phyloP scores from a whole-genome alignment of 441 rosid genomes.

The Manihot esculenta region DNA sequence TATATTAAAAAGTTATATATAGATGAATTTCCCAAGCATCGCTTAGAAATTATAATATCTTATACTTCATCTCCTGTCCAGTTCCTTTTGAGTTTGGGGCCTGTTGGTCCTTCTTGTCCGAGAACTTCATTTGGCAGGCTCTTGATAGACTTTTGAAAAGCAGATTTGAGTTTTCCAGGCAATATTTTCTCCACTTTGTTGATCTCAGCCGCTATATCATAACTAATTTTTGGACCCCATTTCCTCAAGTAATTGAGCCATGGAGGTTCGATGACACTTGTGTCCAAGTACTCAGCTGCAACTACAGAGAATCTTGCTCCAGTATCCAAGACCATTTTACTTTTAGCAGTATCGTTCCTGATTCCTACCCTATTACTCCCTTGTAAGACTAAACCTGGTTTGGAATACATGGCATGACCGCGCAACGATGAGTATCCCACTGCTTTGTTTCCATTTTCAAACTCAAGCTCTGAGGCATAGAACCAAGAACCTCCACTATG shows the following conservation, averaged over 20 bases:
- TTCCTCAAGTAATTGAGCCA: constrained; percentile 68
- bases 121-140: constrained; percentile 60
- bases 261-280: constrained; percentile 42
- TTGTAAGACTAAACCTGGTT: constrained; percentile 63
- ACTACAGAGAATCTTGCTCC: constrained; percentile 40
- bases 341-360: constrained; percentile 61
- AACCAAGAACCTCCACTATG: constrained; percentile 73
- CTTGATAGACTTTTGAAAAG: constrained; percentile 43
- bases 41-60: neutral
- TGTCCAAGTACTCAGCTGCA: constrained; percentile 54
- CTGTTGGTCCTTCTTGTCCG: constrained; percentile 92
- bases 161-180: constrained; percentile 53
- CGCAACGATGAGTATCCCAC: constrained; percentile 63
- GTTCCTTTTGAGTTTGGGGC: constrained; percentile 66
- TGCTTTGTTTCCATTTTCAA: constrained; percentile 44
- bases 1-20: too few relatives aligned
- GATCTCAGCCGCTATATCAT: constrained; percentile 45
- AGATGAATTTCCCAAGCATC: too few relatives aligned
- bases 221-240: constrained; percentile 80
- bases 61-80: constrained; percentile 65
- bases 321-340: constrained; percentile 48
- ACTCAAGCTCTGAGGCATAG: constrained; percentile 58
- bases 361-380: constrained; percentile 59
- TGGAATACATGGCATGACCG: constrained; percentile 75
- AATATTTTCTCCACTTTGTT: constrained; percentile 45